These are phyloP conservation scores for Metschnikowia shivogae DNA, from an alignment of 805 yeast species.

Conservation along the genomic window DNA sequence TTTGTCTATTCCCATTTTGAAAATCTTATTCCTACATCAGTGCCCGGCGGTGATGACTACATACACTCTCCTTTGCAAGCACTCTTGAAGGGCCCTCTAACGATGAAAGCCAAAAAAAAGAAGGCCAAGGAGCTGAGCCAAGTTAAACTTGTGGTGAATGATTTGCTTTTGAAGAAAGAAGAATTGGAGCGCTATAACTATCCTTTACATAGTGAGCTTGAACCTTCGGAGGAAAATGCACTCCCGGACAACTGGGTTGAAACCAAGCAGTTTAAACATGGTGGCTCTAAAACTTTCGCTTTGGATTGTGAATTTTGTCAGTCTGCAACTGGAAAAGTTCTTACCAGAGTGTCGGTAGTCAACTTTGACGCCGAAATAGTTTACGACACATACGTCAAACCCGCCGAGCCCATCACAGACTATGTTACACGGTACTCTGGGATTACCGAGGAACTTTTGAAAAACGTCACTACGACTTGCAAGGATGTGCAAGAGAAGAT, in stretches of 20 bases:
- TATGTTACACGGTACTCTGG: conserved; percentile 86
- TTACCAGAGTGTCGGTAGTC: conserved; percentile 75
- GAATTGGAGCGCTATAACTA: conserved; percentile 48
- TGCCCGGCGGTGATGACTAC: conserved; percentile 65
- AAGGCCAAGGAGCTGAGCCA: conserved; percentile 30
- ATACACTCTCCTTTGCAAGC: conserved; percentile 52
- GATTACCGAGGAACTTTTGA: conserved; percentile 66
- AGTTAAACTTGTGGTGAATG: conserved; percentile 43
- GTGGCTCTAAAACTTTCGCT: conserved; percentile 65
- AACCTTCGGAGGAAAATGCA: conserved; percentile 8
- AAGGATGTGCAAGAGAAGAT: conserved; percentile 64
- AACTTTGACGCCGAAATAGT: conserved; percentile 58
- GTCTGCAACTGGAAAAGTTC: conserved; percentile 55
- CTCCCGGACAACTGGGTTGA: conserved; percentile 45
- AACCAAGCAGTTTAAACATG: conserved; percentile 51
- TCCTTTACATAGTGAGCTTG: conserved; percentile 48
- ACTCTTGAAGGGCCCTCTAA: conserved; percentile 52
- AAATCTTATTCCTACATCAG: conserved; percentile 44
- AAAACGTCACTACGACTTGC: conserved; percentile 58
- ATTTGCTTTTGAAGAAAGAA: conserved; percentile 48
- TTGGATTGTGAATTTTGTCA: conserved; percentile 94
- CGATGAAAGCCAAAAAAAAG: conserved; percentile 52
- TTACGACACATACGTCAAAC: conserved; percentile 74
- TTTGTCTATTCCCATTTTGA: conserved; percentile 40
- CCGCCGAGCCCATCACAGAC: conserved; percentile 67